phyloP scores from a whole-genome alignment of 148 eudicot genomes.

The Pharnaceum exiguum region DNA sequence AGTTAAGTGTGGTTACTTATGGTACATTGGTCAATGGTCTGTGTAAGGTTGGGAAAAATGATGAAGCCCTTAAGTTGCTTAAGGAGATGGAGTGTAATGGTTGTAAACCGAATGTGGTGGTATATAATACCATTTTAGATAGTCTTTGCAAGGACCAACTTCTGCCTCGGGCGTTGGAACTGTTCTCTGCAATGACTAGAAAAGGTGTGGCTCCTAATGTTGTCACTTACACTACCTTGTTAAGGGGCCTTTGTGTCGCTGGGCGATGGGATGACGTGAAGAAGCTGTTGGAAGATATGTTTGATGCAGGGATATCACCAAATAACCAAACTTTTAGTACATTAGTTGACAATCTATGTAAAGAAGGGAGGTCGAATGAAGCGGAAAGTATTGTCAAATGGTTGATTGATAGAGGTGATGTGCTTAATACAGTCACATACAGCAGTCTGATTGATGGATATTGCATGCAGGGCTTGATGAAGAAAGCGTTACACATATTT shows the following conservation, averaged over 20 bases:
- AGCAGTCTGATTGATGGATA: slow-evolving; percentile 12
- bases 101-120: slow-evolving; percentile 20
- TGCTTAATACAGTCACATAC: background rate
- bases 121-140: slow-evolving; percentile 26
- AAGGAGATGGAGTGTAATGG: slow-evolving; percentile 6
- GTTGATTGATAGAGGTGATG: background rate
- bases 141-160: slow-evolving; percentile 32
- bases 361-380: background rate
- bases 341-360: background rate
- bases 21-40: slow-evolving; percentile 2
- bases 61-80: slow-evolving; percentile 4
- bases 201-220: slow-evolving; percentile 23
- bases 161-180: slow-evolving; percentile 18
- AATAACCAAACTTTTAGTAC: background rate
- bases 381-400: background rate
- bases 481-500: slow-evolving; percentile 11
- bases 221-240: slow-evolving; percentile 23
- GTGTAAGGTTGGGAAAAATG: slow-evolving; percentile 1
- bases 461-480: slow-evolving; percentile 27
- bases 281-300: slow-evolving; percentile 24
- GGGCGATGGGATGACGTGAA: slow-evolving; percentile 23
- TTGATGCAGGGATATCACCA: background rate
- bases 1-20: background rate
- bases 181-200: slow-evolving; percentile 26
- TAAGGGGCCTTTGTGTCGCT: slow-evolving; percentile 19